Conservation (phyloP, 139 green algal species). For the Chloropicon primus region DNA sequence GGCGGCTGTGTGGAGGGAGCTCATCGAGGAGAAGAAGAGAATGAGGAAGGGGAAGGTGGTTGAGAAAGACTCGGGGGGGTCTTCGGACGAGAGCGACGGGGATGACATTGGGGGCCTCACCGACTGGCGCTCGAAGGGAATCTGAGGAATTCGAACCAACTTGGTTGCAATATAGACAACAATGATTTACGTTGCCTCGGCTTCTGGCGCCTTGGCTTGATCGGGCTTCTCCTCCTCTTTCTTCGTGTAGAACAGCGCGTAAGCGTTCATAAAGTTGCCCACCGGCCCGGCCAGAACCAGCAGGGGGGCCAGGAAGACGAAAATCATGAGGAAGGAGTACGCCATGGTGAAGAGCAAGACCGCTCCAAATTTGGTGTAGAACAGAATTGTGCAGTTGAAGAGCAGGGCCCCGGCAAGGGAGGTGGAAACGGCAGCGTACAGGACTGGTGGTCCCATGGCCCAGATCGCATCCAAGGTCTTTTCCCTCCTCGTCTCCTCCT, state of each 20-base stretch:
- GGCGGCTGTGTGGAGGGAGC: not conserved
- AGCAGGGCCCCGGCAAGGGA: constrained; percentile 2
- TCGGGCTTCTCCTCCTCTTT: not conserved
- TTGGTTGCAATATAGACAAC: not conserved
- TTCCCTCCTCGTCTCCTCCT: not conserved
- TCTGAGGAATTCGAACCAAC: not conserved
- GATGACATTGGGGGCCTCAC: not conserved
- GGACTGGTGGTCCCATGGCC: constrained; percentile 1
- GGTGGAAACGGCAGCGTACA: constrained; percentile 9
- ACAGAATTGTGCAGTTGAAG: constrained; percentile 8
- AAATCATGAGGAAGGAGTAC: not conserved
- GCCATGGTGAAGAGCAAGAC: constrained; percentile 12
- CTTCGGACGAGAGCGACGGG: not conserved
- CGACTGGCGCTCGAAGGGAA: not conserved
- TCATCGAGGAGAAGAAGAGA: not conserved
- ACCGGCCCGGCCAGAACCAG: not conserved
- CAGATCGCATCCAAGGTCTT: constrained; percentile 2
- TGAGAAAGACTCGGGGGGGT: not conserved
- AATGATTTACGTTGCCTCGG: not conserved
- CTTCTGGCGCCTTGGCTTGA: too few relatives aligned
- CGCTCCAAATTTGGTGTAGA: constrained; percentile 17
- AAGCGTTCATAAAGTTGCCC: not conserved
- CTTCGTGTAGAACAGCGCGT: not conserved
- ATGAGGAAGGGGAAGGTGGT: not conserved
- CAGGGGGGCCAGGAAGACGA: constrained; percentile 4